Evolutionary conservation across 306 rosid species (phyloP).

Genomic region (Glycine tomentella): DNA sequence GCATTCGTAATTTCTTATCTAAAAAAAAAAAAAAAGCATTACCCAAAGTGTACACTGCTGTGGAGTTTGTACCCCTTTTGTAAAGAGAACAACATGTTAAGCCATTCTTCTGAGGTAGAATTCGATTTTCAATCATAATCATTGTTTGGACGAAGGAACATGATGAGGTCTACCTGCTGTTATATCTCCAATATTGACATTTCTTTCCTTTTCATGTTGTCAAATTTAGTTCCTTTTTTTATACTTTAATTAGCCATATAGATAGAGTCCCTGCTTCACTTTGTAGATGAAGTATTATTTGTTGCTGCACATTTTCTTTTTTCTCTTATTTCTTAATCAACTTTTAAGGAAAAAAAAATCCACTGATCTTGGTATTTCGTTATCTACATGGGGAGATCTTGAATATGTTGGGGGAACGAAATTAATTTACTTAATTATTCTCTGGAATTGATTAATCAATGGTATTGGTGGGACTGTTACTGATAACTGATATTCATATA

Average conservation of each 20-base stretch:
- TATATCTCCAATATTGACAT: background rate
- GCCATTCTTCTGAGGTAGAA: background rate
- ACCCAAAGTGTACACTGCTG: no score
- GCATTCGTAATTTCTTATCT: no score
- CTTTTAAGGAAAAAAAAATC: no score
- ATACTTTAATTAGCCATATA: background rate
- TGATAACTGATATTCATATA: no score
- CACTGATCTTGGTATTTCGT: no score
- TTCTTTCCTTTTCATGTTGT: background rate
- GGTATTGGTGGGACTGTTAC: background rate
- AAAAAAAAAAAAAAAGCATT: no score
- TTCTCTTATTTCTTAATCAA: background rate
- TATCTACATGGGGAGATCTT: no score
- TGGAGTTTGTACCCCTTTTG: no score
- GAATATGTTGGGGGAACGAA: background rate
- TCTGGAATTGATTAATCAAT: background rate
- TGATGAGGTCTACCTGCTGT: constrained; percentile 27
- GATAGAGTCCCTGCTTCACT: background rate
- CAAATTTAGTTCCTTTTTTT: background rate
- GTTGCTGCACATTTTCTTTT: background rate
- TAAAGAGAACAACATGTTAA: no score
- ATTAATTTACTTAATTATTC: background rate
- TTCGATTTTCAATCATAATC: constrained; percentile 1
- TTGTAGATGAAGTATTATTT: background rate
- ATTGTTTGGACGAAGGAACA: constrained; percentile 16